Evolutionary conservation across 176 grass and related monocot species (phyloP).

Genomic region (Carex kokanica): DNA sequence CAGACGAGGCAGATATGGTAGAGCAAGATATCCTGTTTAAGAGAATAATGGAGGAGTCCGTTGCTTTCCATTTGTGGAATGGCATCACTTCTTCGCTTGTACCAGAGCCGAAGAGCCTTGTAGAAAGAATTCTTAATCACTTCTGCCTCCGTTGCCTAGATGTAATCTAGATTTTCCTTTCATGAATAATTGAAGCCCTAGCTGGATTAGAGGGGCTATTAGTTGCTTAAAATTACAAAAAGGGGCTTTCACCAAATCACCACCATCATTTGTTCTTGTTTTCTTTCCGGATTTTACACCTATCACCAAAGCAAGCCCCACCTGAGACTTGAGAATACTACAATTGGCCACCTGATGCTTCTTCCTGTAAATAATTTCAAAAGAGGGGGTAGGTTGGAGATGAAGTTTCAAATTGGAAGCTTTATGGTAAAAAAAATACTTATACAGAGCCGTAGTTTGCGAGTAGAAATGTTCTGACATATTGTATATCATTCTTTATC

Average conservation of each 20-base stretch:
- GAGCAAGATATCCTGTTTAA: constrained; percentile 62
- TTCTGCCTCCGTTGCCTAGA: constrained; percentile 74
- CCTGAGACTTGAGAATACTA: background rate
- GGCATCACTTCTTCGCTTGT: constrained; percentile 74
- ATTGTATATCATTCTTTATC: constrained; percentile 5
- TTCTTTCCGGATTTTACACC: background rate
- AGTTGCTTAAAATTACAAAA: background rate
- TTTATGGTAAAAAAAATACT: background rate
- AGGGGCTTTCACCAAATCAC: background rate
- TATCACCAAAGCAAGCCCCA: background rate
- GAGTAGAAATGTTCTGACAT: background rate
- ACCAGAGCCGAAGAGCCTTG: constrained; percentile 77
- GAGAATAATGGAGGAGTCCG: constrained; percentile 69
- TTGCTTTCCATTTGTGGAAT: constrained; percentile 94
- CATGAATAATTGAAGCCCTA: background rate
- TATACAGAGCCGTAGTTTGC: background rate
- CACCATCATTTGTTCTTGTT: background rate
- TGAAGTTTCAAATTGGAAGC: constrained; percentile 8
- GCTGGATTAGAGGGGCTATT: constrained; percentile 4
- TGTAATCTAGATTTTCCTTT: constrained; percentile 49
- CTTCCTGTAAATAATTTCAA: constrained; percentile 1
- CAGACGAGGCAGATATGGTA: constrained; percentile 40
- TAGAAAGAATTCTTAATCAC: constrained; percentile 64
- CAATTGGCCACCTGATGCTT: background rate
- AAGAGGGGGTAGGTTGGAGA: background rate